phyloP scores from a whole-genome alignment of 768 basidiomycete genomes.

The Collybiopsis confluens region DNA sequence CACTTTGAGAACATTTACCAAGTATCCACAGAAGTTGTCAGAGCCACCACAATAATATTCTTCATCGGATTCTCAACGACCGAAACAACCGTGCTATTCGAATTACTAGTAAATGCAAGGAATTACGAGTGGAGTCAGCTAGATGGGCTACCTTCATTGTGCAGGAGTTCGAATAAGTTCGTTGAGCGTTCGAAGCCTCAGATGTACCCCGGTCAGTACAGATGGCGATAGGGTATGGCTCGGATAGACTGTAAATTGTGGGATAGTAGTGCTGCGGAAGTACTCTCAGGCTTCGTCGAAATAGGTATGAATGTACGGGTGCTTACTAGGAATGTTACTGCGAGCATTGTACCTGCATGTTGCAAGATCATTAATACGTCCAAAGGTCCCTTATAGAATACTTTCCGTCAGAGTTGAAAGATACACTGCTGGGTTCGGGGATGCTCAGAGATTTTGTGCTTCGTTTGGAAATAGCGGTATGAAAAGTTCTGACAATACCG shows the following conservation, averaged over 20 bases:
- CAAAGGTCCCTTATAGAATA: too few relatives aligned
- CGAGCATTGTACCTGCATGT: conserved; percentile 52
- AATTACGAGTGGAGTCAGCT: too few relatives aligned
- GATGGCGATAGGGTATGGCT: conserved; percentile 65
- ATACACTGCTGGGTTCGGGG: conserved; percentile 66
- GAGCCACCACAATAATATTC: conserved; percentile 71
- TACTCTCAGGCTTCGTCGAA: background rate
- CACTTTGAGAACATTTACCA: conserved; percentile 18
- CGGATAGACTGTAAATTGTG: conserved; percentile 64
- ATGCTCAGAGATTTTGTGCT: conserved; percentile 42
- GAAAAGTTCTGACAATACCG: conserved; percentile 45
- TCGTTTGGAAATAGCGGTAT: conserved; percentile 25
- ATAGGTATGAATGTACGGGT: background rate
- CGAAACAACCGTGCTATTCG: conserved; percentile 71
- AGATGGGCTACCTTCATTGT: conserved; percentile 90
- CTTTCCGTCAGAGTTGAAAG: conserved; percentile 66
- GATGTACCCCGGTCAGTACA: conserved; percentile 58
- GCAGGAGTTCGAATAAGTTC: conserved; percentile 65
- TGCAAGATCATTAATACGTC: background rate
- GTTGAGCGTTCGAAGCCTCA: conserved; percentile 47
- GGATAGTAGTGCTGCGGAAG: conserved; percentile 58
- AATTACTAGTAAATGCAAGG: background rate
- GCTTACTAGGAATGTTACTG: conserved; percentile 64
- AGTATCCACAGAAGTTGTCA: conserved; percentile 76
- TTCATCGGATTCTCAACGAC: conserved; percentile 47